Evolutionary conservation across 1,284 basidiomycete genomes (phyloP), one percentile per base, ranked within the genome.

Genomic region (Moesziomyces sp.): DNA sequence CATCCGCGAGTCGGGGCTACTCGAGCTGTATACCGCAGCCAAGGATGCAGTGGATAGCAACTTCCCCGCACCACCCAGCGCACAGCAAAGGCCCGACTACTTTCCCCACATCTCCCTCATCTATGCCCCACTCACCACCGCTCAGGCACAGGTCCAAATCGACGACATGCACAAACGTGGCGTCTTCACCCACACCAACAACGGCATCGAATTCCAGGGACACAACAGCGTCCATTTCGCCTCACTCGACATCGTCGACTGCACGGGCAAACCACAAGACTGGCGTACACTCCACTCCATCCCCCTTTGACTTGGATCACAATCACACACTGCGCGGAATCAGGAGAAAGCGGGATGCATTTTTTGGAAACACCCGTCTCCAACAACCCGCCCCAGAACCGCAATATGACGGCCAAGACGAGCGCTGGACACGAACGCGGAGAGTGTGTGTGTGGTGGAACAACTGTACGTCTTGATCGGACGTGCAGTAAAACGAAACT

Each of bases 61-160:
- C 46, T 63, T 57, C 11, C 60, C 56, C n/a, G 46, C 61, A 24
- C 68, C 57, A 7, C 50, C 61, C 9, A 9, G 13, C 6, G 13
- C 57, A 10, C 23, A 21, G n/a, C 19, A 46, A 26, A n/a, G 46
- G 18, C 28, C 26, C 35, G 24, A n/a, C 14, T 74, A 61, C 61
- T 68, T 74, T 44, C 71, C 71, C 0, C 70, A 74, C 65, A 53
- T 68, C 47, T 74, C 71, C 2, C 58, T 74, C 34, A 65, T 74
- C 58, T 74, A 74, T 54, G 49, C 71, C 7, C 44, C 43, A 9
- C 46, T 68, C 28, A 19, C 60, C 28, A 6, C 40, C 6, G 10
- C 46, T 5, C n/a, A 74, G 65, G 65, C 71, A 10, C 30, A 58
- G 16, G 0, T 11, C 0, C 65, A 64, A 19, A 74, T 74, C 52